Evolutionary conservation across 768 basidiomycete species (phyloP), one percentile per base, ranked within the genome.

Genomic region (Tricholoma hemisulphureum): DNA sequence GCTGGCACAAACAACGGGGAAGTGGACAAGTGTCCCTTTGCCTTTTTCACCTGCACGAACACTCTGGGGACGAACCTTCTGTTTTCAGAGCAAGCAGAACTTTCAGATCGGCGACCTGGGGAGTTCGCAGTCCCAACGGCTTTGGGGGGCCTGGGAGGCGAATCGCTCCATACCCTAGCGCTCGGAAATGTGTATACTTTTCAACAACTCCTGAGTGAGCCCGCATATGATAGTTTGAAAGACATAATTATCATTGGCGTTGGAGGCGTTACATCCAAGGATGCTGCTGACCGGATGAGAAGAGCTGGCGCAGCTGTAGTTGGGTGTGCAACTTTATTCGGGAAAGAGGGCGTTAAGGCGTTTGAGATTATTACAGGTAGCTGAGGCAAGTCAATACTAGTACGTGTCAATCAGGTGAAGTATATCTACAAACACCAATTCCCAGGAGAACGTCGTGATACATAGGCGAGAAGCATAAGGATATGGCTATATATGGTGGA

Each of bases 21-120:
- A 31, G 50, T 26, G 16, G 46, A 50, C 46, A 64, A 55, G 28
- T 69, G 70, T 53, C 82, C 87, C 6, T 77, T 93, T 60, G 79
- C 89, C 10, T 94, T 91, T 72, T 66, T 93, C 64, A 88, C 88
- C 11, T 86, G 88, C 65, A 91, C 88, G 23, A 93, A 93, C 66
- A 93, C 91, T 3, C 78, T 94, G 16, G 91, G 91, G 23, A 85
- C 82, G 57, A 77, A 83, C 29, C 71, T 93, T 51, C 71, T 87
- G 32, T 89, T 89, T 63, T 63, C 77, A 1, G 84, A 86, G 20
- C 84, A 89, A 71, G 73, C 61, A 1, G 59, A 57, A 7, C 51
- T 51, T 8, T 18, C 52, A 35, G 37, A 45, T 50, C 62, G 62
- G 13, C 53, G 56, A 10, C 41, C 56, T 11, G 58, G 48, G 23